Conservation (phyloP, 2,329 filamentous ascomycete species). For the Aschersonia sp. region DNA sequence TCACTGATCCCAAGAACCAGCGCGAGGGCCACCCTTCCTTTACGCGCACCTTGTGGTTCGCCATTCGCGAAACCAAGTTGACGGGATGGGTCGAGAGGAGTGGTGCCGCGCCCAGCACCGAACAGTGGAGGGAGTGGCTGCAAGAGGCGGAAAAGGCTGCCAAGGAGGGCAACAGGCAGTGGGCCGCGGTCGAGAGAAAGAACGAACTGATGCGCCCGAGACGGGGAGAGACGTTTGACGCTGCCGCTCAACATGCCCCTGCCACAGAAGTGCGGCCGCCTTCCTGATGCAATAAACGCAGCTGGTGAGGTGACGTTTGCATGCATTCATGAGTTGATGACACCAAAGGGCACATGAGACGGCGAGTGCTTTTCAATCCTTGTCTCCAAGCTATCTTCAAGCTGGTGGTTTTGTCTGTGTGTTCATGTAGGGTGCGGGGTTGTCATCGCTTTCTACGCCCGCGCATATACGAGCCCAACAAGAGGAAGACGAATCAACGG, state of each 20-base stretch:
- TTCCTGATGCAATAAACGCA: conserved; percentile 4
- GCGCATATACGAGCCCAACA: no score
- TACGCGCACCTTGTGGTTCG: conserved; percentile 43
- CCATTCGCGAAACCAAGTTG: conserved; percentile 36
- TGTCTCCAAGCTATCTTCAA: no score
- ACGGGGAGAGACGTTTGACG: conserved; percentile 8
- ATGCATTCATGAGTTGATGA: no score
- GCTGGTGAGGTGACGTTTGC: conserved; percentile 11
- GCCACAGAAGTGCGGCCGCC: conserved; percentile 11
- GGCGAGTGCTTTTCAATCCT: no score
- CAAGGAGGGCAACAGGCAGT: conserved; percentile 14
- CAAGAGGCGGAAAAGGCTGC: conserved; percentile 29
- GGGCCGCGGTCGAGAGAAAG: conserved; percentile 34
- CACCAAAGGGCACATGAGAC: no score
- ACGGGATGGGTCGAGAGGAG: conserved; percentile 37
- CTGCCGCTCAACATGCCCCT: conserved; percentile 15
- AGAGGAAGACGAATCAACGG: no score
- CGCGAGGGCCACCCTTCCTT: conserved; percentile 30
- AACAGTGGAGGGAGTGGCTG: conserved; percentile 40
- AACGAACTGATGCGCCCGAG: conserved; percentile 28
- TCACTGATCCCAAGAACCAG: conserved; percentile 14
- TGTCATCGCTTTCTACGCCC: no score
- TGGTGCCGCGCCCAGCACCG: conserved; percentile 35
- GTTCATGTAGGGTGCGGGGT: no score
- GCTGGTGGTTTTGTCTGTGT: no score